Evolutionary conservation across 1,139 yeast genomes (phyloP).

Genomic region (Suhomyces choctaworum): DNA sequence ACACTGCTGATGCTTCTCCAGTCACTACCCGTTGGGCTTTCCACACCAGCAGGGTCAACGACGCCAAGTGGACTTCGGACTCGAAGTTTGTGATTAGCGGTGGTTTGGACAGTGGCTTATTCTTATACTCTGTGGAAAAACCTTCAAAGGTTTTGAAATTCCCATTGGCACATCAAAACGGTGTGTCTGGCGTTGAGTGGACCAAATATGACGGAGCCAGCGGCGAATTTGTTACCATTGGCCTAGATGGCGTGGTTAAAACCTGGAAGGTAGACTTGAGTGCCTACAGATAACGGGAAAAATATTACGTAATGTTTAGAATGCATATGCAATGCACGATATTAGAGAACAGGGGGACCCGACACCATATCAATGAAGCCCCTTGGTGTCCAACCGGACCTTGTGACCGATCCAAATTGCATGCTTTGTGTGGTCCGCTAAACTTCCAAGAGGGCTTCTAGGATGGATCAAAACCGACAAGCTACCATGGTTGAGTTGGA

Average conservation of each 20-base stretch:
- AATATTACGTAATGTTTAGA: neutral
- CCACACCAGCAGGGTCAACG: constrained; percentile 80
- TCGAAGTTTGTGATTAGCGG: constrained; percentile 75
- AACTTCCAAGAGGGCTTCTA: constrained; percentile 40
- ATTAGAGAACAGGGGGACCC: neutral
- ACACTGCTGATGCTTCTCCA: constrained; percentile 52
- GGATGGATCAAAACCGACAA: constrained; percentile 59
- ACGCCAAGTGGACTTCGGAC: constrained; percentile 76
- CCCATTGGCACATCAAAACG: constrained; percentile 85
- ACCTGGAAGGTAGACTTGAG: constrained; percentile 58
- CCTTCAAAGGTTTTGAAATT: constrained; percentile 77
- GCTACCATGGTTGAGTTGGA: constrained; percentile 51
- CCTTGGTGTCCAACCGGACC: constrained; percentile 15
- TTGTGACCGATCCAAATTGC: constrained; percentile 58
- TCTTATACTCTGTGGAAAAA: constrained; percentile 72
- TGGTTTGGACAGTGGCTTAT: constrained; percentile 79
- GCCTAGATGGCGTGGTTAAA: constrained; percentile 81
- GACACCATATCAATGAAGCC: constrained; percentile 6
- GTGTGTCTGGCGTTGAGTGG: constrained; percentile 80
- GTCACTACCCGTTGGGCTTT: constrained; percentile 94
- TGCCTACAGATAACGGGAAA: constrained; percentile 14
- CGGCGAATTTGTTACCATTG: constrained; percentile 61
- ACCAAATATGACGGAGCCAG: constrained; percentile 31
- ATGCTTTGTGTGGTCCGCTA: constrained; percentile 50
- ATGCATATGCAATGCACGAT: no score